phyloP scores from a whole-genome alignment of 2,329 filamentous ascomycete species.

The Diaporthe longicolla region DNA sequence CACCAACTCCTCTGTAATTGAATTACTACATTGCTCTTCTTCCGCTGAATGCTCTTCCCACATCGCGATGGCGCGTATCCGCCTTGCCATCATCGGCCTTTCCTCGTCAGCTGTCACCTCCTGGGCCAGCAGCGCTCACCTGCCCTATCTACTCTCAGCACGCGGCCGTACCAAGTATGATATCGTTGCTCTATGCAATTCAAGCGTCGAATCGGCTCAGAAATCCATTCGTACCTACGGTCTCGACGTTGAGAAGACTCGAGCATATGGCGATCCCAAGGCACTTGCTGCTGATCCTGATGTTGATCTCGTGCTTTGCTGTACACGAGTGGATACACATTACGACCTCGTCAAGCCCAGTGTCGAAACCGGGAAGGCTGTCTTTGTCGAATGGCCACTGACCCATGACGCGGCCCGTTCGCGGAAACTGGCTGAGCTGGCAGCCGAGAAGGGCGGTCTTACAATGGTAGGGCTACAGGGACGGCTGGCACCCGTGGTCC shows the following conservation, averaged over 20 bases:
- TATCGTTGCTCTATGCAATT: constrained; percentile 68
- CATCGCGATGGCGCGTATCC: constrained; percentile 61
- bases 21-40: too few relatives aligned
- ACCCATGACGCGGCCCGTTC: constrained; percentile 59
- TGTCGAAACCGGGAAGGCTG: constrained; percentile 64
- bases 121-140: constrained; percentile 70
- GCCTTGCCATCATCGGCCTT: constrained; percentile 71
- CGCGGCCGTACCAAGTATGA: constrained; percentile 58
- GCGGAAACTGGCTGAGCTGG: constrained; percentile 56
- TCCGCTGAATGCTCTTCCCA: background rate
- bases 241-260: constrained; percentile 55
- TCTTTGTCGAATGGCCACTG: constrained; percentile 73
- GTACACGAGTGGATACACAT: constrained; percentile 68
- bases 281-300: constrained; percentile 63
- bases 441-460: constrained; percentile 45
- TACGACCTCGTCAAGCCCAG: constrained; percentile 60
- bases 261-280: constrained; percentile 65
- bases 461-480: constrained; percentile 68
- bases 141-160: constrained; percentile 70
- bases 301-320: constrained; percentile 69
- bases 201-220: constrained; percentile 58
- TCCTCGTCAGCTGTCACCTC: constrained; percentile 64
- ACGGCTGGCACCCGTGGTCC: constrained; percentile 58
- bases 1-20: background rate
- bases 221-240: constrained; percentile 59